phyloP scores from a whole-genome alignment of 352 stramenopile species.

The Phytopythium montanum region DNA sequence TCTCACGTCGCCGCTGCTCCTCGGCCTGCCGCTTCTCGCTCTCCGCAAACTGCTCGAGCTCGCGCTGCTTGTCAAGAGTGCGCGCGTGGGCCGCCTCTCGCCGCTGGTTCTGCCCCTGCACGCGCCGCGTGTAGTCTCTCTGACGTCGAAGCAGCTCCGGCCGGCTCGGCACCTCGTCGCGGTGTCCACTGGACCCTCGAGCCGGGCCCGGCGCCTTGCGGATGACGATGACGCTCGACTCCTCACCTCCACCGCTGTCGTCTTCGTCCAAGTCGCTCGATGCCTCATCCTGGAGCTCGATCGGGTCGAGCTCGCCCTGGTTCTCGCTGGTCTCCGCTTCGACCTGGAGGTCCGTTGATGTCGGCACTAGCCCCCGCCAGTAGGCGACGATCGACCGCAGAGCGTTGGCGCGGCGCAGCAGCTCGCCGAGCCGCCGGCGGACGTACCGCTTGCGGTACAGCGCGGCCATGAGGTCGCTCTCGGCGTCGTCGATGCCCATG shows the following conservation, averaged over 20 bases:
- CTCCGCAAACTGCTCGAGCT: slow-evolving; percentile 19
- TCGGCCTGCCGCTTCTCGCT: slow-evolving; percentile 19
- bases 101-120: slow-evolving; percentile 37
- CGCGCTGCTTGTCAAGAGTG: slow-evolving; percentile 25
- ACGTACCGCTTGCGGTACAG: slow-evolving; percentile 66
- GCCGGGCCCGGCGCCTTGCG: not conserved
- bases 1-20: slow-evolving; percentile 24
- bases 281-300: not conserved
- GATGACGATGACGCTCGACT: slow-evolving; percentile 15
- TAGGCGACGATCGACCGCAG: slow-evolving; percentile 28
- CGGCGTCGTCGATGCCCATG: slow-evolving; percentile 55
- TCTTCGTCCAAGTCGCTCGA: not conserved
- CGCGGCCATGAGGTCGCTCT: slow-evolving; percentile 48
- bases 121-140: slow-evolving; percentile 31
- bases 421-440: slow-evolving; percentile 24
- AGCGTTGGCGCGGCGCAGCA: slow-evolving; percentile 28
- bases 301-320: not conserved
- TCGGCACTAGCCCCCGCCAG: slow-evolving; percentile 30
- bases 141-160: slow-evolving; percentile 37
- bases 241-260: not conserved
- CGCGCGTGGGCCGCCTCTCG: slow-evolving; percentile 20
- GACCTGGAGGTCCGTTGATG: not conserved
- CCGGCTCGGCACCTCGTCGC: slow-evolving; percentile 8
- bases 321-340: not conserved
- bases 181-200: not conserved